phyloP scores from a whole-genome alignment of 139 green algal genomes.

The Micractinium conductrix region DNA sequence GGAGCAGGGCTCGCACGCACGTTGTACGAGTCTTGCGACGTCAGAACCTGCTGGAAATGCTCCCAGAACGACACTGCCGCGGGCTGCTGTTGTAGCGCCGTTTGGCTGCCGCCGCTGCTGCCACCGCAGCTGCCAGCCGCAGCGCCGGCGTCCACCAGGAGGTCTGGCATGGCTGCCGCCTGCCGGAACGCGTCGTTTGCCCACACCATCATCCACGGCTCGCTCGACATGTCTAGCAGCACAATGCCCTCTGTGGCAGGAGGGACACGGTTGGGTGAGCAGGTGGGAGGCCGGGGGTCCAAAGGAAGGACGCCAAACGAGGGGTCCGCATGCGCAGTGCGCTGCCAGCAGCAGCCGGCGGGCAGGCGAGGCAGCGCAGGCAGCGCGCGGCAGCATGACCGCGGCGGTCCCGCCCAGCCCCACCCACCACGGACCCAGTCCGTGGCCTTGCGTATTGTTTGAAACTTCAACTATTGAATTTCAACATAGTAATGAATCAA shows the following conservation, averaged over 20 bases:
- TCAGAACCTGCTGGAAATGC: not conserved
- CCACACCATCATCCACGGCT: constrained; percentile 74
- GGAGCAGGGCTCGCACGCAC: not conserved
- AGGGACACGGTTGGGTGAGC: not conserved
- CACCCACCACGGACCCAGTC: too few relatives aligned
- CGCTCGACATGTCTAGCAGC: constrained; percentile 64
- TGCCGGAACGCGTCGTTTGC: constrained; percentile 73
- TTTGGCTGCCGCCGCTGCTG: not conserved
- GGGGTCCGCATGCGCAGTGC: too few relatives aligned
- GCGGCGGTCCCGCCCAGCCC: too few relatives aligned
- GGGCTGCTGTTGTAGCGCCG: too few relatives aligned
- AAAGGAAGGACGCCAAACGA: too few relatives aligned
- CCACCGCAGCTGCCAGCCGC: too few relatives aligned
- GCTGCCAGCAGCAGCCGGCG: too few relatives aligned
- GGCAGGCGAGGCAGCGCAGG: too few relatives aligned
- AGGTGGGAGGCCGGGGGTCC: not conserved
- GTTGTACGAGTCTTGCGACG: not conserved
- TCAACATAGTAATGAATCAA: too few relatives aligned
- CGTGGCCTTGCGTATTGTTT: too few relatives aligned
- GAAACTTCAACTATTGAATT: too few relatives aligned
- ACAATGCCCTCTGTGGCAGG: constrained; percentile 63
- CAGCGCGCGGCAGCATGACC: too few relatives aligned
- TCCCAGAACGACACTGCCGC: constrained; percentile 5
- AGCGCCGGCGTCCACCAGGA: not conserved
- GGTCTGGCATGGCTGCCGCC: not conserved